Percentiles rank a stretch among this genome's conserved stretches.
Evolutionary conservation across 441 rosid species (phyloP).

Genomic region (Macaranga tanarius): DNA sequence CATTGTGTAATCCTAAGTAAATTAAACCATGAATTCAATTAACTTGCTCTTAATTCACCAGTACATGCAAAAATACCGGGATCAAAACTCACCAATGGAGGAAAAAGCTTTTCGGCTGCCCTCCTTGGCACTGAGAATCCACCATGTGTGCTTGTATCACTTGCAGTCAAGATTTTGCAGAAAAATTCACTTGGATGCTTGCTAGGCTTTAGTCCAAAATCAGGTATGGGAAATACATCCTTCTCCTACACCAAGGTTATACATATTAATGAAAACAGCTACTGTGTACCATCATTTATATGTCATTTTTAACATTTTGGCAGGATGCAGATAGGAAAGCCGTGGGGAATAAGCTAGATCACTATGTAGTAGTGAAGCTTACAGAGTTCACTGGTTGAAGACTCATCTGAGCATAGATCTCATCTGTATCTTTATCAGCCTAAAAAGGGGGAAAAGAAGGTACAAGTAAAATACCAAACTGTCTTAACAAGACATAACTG

Average conservation of each 20-base stretch:
- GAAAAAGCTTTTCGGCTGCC: slow-evolving; percentile 98
- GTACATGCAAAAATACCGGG: slow-evolving; percentile 6
- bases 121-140: slow-evolving; percentile 99
- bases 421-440: slow-evolving; percentile 95
- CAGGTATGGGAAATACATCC: slow-evolving; percentile 84
- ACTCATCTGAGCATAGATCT: slow-evolving; percentile 93
- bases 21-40: neutral
- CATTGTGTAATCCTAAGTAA: slow-evolving; percentile 71
- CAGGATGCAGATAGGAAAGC: neutral
- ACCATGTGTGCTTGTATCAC: slow-evolving; percentile 97
- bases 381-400: slow-evolving; percentile 91
- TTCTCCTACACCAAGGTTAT: slow-evolving; percentile 53
- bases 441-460: slow-evolving; percentile 25
- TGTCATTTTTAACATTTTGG: neutral
- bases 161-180: slow-evolving; percentile 92
- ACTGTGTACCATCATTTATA: neutral
- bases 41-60: neutral
- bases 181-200: slow-evolving; percentile 91
- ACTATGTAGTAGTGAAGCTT: slow-evolving; percentile 33
- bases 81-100: slow-evolving; percentile 60
- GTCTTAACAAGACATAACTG: neutral
- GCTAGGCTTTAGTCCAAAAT: slow-evolving; percentile 75
- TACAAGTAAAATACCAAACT: slow-evolving; percentile 2
- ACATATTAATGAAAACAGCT: slow-evolving; percentile 1
- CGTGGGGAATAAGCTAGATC: neutral